These are phyloP conservation scores for Colletotrichum navitas DNA, from an alignment of 2,329 filamentous ascomycete species.

Conservation along the genomic window DNA sequence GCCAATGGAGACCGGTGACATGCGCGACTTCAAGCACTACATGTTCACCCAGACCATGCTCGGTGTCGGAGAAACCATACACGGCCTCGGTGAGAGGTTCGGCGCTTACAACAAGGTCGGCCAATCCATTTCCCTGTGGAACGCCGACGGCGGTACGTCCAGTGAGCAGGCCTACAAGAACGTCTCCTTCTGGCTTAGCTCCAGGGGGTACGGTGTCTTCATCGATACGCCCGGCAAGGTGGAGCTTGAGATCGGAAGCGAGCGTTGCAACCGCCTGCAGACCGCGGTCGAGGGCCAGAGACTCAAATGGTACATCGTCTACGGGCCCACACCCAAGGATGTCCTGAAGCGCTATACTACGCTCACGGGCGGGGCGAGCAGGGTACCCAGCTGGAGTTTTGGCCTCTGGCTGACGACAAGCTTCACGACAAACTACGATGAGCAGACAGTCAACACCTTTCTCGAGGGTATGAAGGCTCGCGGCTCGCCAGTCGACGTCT, in stretches of 20 bases:
- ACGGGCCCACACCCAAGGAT: conserved; percentile 78
- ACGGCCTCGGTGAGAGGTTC: conserved; percentile 82
- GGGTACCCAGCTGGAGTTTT: conserved; percentile 80
- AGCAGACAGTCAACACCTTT: conserved; percentile 75
- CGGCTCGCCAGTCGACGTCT: conserved; percentile 76
- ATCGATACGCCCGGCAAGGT: conserved; percentile 78
- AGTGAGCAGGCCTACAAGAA: conserved; percentile 82
- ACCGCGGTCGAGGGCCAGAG: conserved; percentile 77
- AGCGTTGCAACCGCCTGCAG: conserved; percentile 78
- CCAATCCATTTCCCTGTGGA: conserved; percentile 75
- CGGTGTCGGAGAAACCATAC: conserved; percentile 73
- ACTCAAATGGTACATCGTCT: conserved; percentile 80
- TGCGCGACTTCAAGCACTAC: conserved; percentile 64
- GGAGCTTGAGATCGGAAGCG: conserved; percentile 80
- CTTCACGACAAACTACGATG: conserved; percentile 80
- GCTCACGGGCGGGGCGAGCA: conserved; percentile 74
- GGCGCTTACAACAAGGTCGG: conserved; percentile 83
- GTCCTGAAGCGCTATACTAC: conserved; percentile 75
- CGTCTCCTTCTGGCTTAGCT: conserved; percentile 77
- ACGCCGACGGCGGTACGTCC: conserved; percentile 73
- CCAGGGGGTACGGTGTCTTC: conserved; percentile 81
- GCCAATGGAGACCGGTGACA: conserved; percentile 52
- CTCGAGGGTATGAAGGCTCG: conserved; percentile 76
- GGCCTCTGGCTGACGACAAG: conserved; percentile 83
- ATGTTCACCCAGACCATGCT: conserved; percentile 69